phyloP scores from a whole-genome alignment of 768 basidiomycete genomes.

The Leccinum subgranulosum region DNA sequence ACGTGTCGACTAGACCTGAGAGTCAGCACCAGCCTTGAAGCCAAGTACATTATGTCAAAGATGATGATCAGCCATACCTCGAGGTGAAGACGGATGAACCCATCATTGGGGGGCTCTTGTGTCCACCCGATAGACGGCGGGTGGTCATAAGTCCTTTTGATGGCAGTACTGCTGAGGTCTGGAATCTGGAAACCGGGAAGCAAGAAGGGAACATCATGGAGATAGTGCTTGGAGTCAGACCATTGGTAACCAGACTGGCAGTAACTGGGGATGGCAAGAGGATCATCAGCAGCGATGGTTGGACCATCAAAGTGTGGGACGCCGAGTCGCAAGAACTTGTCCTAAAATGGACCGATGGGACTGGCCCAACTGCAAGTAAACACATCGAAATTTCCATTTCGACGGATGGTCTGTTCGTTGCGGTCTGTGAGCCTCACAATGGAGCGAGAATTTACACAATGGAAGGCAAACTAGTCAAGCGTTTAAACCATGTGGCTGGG shows the following conservation, averaged over 20 bases:
- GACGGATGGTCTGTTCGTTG: neutral
- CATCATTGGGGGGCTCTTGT: neutral
- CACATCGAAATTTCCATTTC: neutral
- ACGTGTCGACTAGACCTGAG: too few species aligned
- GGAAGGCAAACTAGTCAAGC: neutral
- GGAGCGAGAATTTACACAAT: neutral
- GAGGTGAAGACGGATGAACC: too few species aligned
- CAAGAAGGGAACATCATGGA: conserved; percentile 1
- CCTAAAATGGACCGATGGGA: neutral
- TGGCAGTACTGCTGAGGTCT: neutral
- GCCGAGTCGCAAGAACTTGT: neutral
- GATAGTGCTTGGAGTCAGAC: neutral
- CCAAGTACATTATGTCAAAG: too few species aligned
- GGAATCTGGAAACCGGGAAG: conserved; percentile 3
- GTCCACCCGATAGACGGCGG: conserved; percentile 4
- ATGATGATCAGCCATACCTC: too few species aligned
- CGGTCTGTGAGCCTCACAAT: neutral
- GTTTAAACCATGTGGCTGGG: neutral
- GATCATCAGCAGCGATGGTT: neutral
- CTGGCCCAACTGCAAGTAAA: too few species aligned
- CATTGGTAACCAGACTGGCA: neutral
- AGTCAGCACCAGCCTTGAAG: too few species aligned
- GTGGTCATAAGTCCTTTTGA: conserved; percentile 2
- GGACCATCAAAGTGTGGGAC: neutral
- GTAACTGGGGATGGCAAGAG: neutral